phyloP scores from a whole-genome alignment of 1,139 yeast genomes.

The Nadsonia starkeyi-henricii region DNA sequence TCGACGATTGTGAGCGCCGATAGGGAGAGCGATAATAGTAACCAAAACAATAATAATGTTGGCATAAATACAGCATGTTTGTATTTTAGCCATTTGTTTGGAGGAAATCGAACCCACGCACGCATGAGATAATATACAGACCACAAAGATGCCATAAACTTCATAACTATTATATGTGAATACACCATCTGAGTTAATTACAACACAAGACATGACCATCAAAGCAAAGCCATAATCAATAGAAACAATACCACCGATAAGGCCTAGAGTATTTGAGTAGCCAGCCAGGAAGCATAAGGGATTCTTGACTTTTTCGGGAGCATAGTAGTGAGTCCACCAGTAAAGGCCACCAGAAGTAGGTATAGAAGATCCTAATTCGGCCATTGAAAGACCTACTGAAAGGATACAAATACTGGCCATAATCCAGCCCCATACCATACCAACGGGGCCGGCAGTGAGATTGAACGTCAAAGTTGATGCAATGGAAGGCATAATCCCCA shows the following conservation, averaged over 20 bases:
- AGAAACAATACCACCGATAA: constrained; percentile 42
- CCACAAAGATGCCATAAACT: constrained; percentile 44
- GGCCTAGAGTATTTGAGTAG: constrained; percentile 42
- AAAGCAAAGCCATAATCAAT: constrained; percentile 46
- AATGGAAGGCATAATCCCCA: constrained; percentile 59
- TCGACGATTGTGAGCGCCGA: constrained; percentile 17
- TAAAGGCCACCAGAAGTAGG: constrained; percentile 60
- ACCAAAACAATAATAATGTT: constrained; percentile 42
- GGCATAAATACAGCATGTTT: constrained; percentile 42
- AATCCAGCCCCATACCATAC: constrained; percentile 57
- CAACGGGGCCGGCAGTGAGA: constrained; percentile 42
- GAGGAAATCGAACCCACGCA: constrained; percentile 37
- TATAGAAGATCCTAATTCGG: constrained; percentile 48
- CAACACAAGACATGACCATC: constrained; percentile 39
- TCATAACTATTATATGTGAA: constrained; percentile 34
- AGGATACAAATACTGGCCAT: constrained; percentile 36
- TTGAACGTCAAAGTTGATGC: constrained; percentile 27
- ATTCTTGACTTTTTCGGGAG: constrained; percentile 34
- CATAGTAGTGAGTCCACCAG: constrained; percentile 41
- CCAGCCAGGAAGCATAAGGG: constrained; percentile 45
- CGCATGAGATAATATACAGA: constrained; percentile 33
- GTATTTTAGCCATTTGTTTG: constrained; percentile 40
- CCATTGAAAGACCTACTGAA: constrained; percentile 39
- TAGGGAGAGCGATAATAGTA: constrained; percentile 54
- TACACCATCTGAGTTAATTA: constrained; percentile 33